Evolutionary conservation across 441 rosid genomes (phyloP).

Genomic region (Euphorbia corollata): DNA sequence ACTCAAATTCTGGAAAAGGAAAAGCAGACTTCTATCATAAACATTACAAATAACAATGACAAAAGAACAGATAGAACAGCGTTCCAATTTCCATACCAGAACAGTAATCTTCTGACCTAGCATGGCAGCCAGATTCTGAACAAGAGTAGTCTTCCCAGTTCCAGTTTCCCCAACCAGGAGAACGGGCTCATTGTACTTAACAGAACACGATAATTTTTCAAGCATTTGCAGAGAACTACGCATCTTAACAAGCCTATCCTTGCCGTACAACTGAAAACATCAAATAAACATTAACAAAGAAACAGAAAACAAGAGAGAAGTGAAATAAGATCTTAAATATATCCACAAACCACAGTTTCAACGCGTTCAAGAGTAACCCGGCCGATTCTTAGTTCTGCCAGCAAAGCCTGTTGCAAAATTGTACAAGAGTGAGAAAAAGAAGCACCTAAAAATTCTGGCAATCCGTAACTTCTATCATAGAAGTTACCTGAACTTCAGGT

Average conservation of each 20-base stretch:
- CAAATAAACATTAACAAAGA: slow-evolving; percentile 20
- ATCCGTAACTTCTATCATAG: slow-evolving; percentile 20
- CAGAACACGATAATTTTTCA: slow-evolving; percentile 81
- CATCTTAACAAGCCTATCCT: slow-evolving; percentile 64
- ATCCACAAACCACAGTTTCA: slow-evolving; percentile 42
- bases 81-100: slow-evolving; percentile 46
- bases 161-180: slow-evolving; percentile 99
- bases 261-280: slow-evolving; percentile 45
- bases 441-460: slow-evolving; percentile 5
- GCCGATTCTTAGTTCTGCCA: slow-evolving; percentile 57
- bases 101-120: slow-evolving; percentile 86
- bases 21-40: slow-evolving; percentile 12
- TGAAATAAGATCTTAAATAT: slow-evolving; percentile 21
- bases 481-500: slow-evolving; percentile 73
- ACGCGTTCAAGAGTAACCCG: slow-evolving; percentile 57
- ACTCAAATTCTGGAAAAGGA: slow-evolving; percentile 76
- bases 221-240: slow-evolving; percentile 67
- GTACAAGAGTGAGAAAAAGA: slow-evolving; percentile 26
- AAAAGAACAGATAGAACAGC: neutral
- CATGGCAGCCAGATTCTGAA: slow-evolving; percentile 78
- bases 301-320: slow-evolving; percentile 19
- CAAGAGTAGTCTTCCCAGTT: slow-evolving; percentile 97
- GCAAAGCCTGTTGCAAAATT: slow-evolving; percentile 45
- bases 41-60: neutral
- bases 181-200: slow-evolving; percentile 83